These are phyloP conservation scores for Globisporangium apiculatum DNA, from an alignment of 352 stramenopile species.

Conservation along the genomic window DNA sequence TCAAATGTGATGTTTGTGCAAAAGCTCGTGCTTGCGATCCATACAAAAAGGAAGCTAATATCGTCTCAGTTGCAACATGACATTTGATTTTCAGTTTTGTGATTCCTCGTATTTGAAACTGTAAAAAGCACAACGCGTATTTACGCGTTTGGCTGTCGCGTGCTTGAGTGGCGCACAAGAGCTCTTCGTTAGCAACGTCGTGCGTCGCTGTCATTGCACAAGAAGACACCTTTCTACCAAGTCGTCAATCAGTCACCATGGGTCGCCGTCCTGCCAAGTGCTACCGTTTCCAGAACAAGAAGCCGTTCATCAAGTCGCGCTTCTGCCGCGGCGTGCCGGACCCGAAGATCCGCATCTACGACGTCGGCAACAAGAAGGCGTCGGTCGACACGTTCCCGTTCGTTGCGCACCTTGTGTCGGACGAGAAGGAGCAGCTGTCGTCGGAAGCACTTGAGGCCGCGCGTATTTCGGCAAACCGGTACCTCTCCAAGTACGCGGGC, in stretches of 20 bases:
- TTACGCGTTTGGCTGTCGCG: too few relatives aligned
- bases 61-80: too few relatives aligned
- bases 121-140: too few relatives aligned
- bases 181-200: too few relatives aligned
- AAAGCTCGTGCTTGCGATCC: too few relatives aligned
- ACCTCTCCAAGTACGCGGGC: conserved; percentile 96
- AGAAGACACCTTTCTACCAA: neutral
- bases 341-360: conserved; percentile 98
- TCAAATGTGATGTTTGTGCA: too few relatives aligned
- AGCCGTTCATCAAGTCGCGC: conserved; percentile 99
- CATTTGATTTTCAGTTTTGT: too few relatives aligned
- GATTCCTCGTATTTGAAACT: too few relatives aligned
- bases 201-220: neutral
- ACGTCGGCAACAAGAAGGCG: conserved; percentile 98
- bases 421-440: conserved; percentile 94
- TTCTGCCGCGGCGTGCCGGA: conserved; percentile 99
- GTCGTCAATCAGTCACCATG: conserved; percentile 17
- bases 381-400: conserved; percentile 98
- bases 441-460: conserved; percentile 97
- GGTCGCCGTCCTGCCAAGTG: conserved; percentile 93
- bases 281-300: conserved; percentile 99
- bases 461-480: conserved; percentile 99
- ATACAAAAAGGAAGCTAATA: too few relatives aligned
- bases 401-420: conserved; percentile 94
- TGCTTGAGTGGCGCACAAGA: too few relatives aligned